These are phyloP conservation scores for Henckelia pumila DNA, from an alignment of 257 asterid genomes.

Conservation along the genomic window DNA sequence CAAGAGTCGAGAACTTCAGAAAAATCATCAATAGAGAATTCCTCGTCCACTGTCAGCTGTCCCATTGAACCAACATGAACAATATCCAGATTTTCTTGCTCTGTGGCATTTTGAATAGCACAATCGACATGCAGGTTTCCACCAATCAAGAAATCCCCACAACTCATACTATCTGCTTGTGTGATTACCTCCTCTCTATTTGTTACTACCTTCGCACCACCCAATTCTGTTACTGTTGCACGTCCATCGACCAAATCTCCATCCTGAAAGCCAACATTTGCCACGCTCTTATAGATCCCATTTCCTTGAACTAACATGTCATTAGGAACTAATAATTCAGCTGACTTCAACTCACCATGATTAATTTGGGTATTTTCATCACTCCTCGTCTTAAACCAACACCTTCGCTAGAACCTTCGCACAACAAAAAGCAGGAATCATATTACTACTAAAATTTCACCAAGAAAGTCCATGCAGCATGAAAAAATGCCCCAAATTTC, in stretches of 20 bases:
- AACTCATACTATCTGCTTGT: constrained; percentile 23
- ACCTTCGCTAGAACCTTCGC: constrained; percentile 28
- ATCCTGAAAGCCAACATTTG: constrained; percentile 10
- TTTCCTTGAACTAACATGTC: constrained; percentile 32
- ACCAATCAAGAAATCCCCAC: constrained; percentile 29
- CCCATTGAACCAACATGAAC: constrained; percentile 29
- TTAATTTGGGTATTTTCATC: constrained; percentile 24
- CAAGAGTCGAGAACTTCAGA: constrained; percentile 43
- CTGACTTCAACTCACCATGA: constrained; percentile 23
- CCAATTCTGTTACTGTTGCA: constrained; percentile 26
- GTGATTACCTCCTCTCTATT: constrained; percentile 29
- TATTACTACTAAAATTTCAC: constrained; percentile 1
- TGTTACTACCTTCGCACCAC: constrained; percentile 15
- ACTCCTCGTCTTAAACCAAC: constrained; percentile 29
- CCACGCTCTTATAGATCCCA: constrained; percentile 27
- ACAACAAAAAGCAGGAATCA: constrained; percentile 19
- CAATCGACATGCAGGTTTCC: constrained; percentile 27
- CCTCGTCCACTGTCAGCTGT: constrained; percentile 32
- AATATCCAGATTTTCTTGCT: constrained; percentile 24
- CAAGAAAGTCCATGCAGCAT: constrained; percentile 1
- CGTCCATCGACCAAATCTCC: constrained; percentile 23
- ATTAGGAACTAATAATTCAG: constrained; percentile 28
- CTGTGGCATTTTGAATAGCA: constrained; percentile 27
- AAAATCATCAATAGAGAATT: constrained; percentile 32
- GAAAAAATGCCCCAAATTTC: not conserved